Evolutionary conservation across 1,139 yeast genomes (phyloP), one percentile per base, ranked within the genome.

Genomic region (Yamadazyma friedrichii): DNA sequence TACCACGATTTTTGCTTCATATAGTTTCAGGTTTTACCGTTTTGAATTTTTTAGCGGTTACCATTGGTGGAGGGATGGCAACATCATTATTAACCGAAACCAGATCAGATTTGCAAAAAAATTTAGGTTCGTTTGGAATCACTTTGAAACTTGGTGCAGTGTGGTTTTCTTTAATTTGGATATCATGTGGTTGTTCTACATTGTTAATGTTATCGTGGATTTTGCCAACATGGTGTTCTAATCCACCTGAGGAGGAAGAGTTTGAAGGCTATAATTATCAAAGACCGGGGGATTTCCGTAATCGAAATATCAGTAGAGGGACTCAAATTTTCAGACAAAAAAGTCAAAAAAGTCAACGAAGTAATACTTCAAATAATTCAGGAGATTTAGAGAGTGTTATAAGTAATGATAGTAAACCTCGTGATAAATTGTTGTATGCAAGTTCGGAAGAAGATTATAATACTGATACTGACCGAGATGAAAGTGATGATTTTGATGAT

Each of bases 101-200:
- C 16, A 55, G 55, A 42, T 13, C 16, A 0, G 70, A 65, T 24
- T 61, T 79, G 1, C 25, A 39, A 2, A 15, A 27, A 0, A 68
- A 64, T 26, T 56, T 80, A 34, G 69, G 70, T 0, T 57, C 56
- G 11, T 80, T 65, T 53, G 84, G 84, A 0, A 62, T 80, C 4
- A 43, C 57, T 4, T 51, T 76, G 40, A 62, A 62, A 38, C 42
- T 65, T 27, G 82, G 84, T 0, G 32, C 37, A 0, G 44, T 53
- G 0, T 78, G 78, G 74, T 67, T 75, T 42, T 42, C 61, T 31
- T 30, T 76, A n/a, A 46, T 67, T 11, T 74, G 80, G 79, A 15
- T 60, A 1, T 47, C 62, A 1, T 56, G 64, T 30, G 57, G 47
- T 0, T 42, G 61, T 9, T 38, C 67, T 0, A 36, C 65, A 3